Percentiles rank a stretch among this genome's conserved stretches.
These are phyloP conservation scores for Spatholobus suberectus DNA, from an alignment of 306 rosid genomes.

Conservation along the genomic window DNA sequence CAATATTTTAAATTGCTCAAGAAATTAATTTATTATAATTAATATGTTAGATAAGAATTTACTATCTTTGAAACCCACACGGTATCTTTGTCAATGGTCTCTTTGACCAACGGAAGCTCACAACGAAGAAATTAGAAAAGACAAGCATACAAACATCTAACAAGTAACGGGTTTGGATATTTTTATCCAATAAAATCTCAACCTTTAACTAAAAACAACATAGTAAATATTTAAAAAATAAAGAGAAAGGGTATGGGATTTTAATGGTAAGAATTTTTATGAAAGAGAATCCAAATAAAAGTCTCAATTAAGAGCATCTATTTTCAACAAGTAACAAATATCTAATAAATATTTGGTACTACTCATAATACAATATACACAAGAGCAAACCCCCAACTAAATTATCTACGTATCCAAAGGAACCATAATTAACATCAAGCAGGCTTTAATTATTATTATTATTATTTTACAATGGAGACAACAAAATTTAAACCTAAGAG, in stretches of 20 bases:
- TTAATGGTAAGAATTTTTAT: too few species aligned
- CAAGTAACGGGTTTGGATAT: too few species aligned
- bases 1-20: background rate
- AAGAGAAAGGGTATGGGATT: too few species aligned
- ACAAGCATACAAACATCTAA: background rate
- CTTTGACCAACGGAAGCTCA: background rate
- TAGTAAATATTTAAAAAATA: too few species aligned
- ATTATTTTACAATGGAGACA: too few species aligned
- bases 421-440: constrained; percentile 1
- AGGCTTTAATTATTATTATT: background rate
- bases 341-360: background rate
- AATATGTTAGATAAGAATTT: background rate
- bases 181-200: too few species aligned
- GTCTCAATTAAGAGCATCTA: too few species aligned
- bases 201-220: too few species aligned
- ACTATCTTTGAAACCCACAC: background rate
- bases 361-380: constrained; percentile 16
- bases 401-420: background rate
- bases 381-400: background rate
- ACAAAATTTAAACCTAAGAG: too few species aligned
- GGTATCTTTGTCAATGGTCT: background rate
- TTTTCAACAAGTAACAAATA: background rate
- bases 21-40: background rate
- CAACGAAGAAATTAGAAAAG: background rate
- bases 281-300: too few species aligned